Evolutionary conservation across 805 yeast species (phyloP).

Genomic region (Sugiyamaella boreocaroliniensis): DNA sequence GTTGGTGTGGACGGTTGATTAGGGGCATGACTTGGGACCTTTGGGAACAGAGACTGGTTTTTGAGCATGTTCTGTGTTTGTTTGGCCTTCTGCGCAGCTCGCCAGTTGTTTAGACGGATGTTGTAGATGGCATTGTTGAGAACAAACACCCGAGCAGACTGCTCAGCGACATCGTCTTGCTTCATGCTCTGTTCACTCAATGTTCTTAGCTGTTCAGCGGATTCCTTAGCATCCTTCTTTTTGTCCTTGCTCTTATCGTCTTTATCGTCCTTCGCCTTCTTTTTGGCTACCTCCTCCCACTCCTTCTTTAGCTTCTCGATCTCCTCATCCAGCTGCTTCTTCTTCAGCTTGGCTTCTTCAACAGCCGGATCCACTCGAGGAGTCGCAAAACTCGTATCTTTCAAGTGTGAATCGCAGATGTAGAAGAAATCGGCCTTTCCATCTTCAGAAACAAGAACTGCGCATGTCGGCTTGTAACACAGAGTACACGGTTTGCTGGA

Average conservation of each 20-base stretch:
- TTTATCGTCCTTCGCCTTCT: constrained; percentile 14
- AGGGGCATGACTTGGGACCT: constrained; percentile 27
- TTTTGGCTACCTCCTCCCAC: constrained; percentile 26
- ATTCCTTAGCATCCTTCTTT: constrained; percentile 16
- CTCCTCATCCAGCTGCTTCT: constrained; percentile 26
- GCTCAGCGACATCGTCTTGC: constrained; percentile 22
- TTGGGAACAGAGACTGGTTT: constrained; percentile 30
- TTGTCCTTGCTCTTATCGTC: constrained; percentile 14
- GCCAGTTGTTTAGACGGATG: constrained; percentile 32
- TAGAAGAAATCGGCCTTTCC: constrained; percentile 47
- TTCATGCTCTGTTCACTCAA: constrained; percentile 22
- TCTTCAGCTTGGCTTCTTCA: constrained; percentile 25
- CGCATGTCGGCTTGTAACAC: constrained; percentile 47
- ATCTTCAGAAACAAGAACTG: constrained; percentile 43
- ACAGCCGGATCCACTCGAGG: constrained; percentile 37
- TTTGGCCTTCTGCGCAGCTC: constrained; percentile 26
- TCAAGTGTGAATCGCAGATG: constrained; percentile 44
- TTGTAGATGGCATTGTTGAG: constrained; percentile 39
- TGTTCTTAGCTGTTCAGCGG: constrained; percentile 3
- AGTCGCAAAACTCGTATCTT: constrained; percentile 43
- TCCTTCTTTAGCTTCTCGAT: constrained; percentile 29
- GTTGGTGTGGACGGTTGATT: background rate
- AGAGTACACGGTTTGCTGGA: constrained; percentile 43
- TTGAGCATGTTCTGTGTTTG: constrained; percentile 27
- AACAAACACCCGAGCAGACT: constrained; percentile 34